phyloP scores from a whole-genome alignment of 2,329 filamentous ascomycete species.

The Colletotrichum sp. region DNA sequence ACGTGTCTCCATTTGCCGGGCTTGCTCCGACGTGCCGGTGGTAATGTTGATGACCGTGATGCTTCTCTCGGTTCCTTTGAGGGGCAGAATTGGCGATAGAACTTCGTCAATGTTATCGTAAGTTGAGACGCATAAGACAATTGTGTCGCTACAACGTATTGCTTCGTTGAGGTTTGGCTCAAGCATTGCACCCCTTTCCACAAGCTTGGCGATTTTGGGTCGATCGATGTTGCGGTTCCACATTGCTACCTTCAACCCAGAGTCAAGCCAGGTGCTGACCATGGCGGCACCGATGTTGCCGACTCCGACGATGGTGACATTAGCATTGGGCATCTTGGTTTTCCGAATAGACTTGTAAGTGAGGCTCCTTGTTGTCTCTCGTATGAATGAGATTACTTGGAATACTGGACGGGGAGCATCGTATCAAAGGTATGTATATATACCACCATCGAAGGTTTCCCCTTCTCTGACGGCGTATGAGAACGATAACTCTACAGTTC shows the following conservation, averaged over 20 bases:
- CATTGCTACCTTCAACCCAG: not conserved
- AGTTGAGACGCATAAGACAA: conserved; percentile 30
- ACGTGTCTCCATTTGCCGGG: conserved; percentile 21
- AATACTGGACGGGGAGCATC: not conserved
- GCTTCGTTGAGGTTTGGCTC: conserved; percentile 19
- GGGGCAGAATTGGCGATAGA: not conserved
- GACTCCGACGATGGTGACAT: conserved; percentile 1
- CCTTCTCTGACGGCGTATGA: not conserved
- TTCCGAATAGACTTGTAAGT: not conserved
- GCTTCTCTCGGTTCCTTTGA: not conserved
- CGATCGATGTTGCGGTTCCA: conserved; percentile 3
- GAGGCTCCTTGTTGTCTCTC: not conserved
- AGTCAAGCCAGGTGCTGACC: not conserved
- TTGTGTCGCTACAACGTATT: conserved; percentile 15
- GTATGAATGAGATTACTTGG: not conserved
- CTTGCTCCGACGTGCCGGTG: conserved; percentile 29
- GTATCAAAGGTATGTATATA: not conserved
- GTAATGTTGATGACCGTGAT: conserved; percentile 31
- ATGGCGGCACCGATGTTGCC: conserved; percentile 11
- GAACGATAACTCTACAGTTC: not conserved
- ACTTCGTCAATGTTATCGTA: conserved; percentile 24
- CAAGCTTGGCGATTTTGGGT: not conserved
- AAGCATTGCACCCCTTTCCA: not conserved
- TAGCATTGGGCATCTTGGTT: not conserved
- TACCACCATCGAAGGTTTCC: not conserved